Base-by-base conservation (phyloP, 345 rosid species). In the Eutrema yunnanense region DNA sequence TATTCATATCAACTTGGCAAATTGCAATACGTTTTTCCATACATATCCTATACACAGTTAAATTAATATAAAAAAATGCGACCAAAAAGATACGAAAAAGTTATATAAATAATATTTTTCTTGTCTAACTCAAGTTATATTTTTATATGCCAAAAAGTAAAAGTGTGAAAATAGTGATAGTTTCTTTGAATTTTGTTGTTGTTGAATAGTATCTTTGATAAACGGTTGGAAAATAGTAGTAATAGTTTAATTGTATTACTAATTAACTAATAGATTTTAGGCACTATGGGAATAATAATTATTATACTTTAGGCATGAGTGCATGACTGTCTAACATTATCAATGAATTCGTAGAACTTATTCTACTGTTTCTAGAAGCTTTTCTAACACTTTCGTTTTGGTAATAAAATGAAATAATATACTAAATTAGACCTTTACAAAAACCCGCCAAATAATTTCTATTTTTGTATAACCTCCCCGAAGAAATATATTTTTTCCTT, bases 161-260 rank as follows among this genome's bases (percentile, higher is more conserved):
- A 65, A 65, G 19, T 50, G 51, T 58, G 37, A 60, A 59, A 52
- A 59, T 56, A 59, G 32, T 74, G 16, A 57, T 9, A 37, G 34
- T 32, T 30, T 22, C 26, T 22, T 22, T 22, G 26, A 22, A 1
- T 22, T 22, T 22, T 22, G 1, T 22, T 22, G 1, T 22, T 22
- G 1, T 22, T 22, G 22, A 22, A 1, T 22, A 22, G 26, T 22
- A 22, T 22, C 26, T 22, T 22, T 22, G 26, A 22, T 22, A 22
- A 22, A 22, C 2, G 26, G 26, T 22, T 22, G 26, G 26, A 22
- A 22, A 22, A 22, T 22, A 22, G 26, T 22, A 22, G 26, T 22
- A 22, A 22, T 22, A 22, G 26, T 22, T 22, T 22, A 1, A 22
- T 22, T 1, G 26, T 22, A 22, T 1, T 22, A 22, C 22, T 22